A percentile compares a stretch with the other conserved stretches of the same genome.
phyloP scores from a whole-genome alignment of 768 basidiomycete species.

The Panaeolus papilionaceus region DNA sequence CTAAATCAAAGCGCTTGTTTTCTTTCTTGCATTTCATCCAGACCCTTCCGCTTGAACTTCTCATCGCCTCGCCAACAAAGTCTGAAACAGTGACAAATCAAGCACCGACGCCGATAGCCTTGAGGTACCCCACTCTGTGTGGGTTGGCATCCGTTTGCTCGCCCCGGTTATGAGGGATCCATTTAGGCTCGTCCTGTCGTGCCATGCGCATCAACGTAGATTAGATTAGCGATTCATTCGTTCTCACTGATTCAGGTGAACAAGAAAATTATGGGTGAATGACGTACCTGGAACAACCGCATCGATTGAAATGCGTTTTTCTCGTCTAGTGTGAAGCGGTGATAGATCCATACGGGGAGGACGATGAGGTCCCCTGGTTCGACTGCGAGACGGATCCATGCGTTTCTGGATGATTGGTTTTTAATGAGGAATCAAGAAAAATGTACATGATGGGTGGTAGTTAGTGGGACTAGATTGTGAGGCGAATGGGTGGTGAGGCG shows the following conservation, averaged over 20 bases:
- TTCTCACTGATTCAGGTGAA: too few relatives aligned
- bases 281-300: constrained; percentile 79
- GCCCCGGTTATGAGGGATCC: constrained; percentile 78
- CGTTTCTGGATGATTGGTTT: constrained; percentile 48
- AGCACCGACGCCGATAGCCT: constrained; percentile 51
- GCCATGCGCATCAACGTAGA: not conserved
- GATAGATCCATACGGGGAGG: constrained; percentile 90
- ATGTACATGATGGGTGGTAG: too few relatives aligned
- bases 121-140: constrained; percentile 66
- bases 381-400: constrained; percentile 85
- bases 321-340: constrained; percentile 91
- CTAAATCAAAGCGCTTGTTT: not conserved
- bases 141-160: constrained; percentile 67
- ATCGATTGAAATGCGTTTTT: constrained; percentile 75
- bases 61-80: not conserved
- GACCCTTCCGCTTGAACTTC: too few relatives aligned
- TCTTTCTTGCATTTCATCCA: not conserved
- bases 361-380: constrained; percentile 84
- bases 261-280: too few relatives aligned
- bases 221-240: constrained; percentile 1
- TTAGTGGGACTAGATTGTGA: too few relatives aligned
- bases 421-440: too few relatives aligned
- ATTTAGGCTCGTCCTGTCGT: constrained; percentile 86
- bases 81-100: constrained; percentile 27
- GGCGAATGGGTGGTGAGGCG: constrained; percentile 25